Percentiles rank a stretch among this genome's conserved stretches.
phyloP scores from a whole-genome alignment of 83 land plant genomes.

The Diphasiastrum complanatum region DNA sequence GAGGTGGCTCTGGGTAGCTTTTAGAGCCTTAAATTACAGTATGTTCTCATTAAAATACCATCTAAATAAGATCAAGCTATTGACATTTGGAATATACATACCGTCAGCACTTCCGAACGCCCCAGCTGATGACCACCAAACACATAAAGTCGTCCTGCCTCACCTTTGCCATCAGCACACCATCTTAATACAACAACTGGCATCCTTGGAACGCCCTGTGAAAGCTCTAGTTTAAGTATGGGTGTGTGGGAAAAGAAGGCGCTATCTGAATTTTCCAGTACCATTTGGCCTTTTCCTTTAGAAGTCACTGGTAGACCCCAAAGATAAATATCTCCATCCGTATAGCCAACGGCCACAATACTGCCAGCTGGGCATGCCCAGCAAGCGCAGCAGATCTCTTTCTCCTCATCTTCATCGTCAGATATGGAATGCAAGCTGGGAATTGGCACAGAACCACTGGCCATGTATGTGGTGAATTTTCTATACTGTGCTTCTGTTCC shows the following conservation, averaged over 20 bases:
- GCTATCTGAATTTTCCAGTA: constrained; percentile 13
- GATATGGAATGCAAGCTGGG: background rate
- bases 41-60: background rate
- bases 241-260: constrained; percentile 25
- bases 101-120: constrained; percentile 26
- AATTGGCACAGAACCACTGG: background rate
- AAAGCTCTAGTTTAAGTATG: constrained; percentile 49
- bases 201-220: constrained; percentile 42
- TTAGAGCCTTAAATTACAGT: no score
- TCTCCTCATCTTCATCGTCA: constrained; percentile 24
- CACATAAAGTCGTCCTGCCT: constrained; percentile 39
- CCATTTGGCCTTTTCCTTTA: constrained; percentile 11
- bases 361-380: constrained; percentile 61
- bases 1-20: no score
- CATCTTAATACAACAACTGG: constrained; percentile 50
- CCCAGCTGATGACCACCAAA: constrained; percentile 38
- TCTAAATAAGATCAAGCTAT: no score
- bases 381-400: constrained; percentile 49
- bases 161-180: constrained; percentile 37
- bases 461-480: background rate
- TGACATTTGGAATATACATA: background rate
- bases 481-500: constrained; percentile 15
- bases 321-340: constrained; percentile 49
- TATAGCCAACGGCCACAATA: constrained; percentile 53
- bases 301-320: constrained; percentile 36